These are phyloP conservation scores for Aegilops speltoides DNA, from an alignment of 176 grass and related monocot genomes.

Conservation along the genomic window DNA sequence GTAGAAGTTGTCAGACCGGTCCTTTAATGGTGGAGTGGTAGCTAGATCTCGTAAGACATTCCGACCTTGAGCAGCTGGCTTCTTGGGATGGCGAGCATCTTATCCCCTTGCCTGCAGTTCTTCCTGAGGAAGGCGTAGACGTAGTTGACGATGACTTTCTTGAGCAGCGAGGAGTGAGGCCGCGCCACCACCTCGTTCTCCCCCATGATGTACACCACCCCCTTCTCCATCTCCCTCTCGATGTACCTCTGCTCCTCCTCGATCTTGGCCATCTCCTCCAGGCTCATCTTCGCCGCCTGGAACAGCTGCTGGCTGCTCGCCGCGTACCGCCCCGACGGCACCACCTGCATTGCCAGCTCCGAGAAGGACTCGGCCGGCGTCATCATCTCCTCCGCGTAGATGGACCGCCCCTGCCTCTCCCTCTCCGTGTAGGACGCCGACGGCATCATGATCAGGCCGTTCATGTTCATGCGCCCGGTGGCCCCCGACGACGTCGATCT, in stretches of 20 bases:
- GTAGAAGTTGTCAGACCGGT: too few species aligned
- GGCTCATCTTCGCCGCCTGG: slow-evolving; percentile 36
- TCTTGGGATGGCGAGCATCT: slow-evolving; percentile 58
- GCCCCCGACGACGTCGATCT: slow-evolving; percentile 15
- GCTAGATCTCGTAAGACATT: slow-evolving; percentile 72
- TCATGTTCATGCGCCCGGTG: background rate
- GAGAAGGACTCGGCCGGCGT: slow-evolving; percentile 55
- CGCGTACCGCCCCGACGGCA: slow-evolving; percentile 6
- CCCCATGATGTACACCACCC: slow-evolving; percentile 75
- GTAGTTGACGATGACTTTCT: slow-evolving; percentile 59
- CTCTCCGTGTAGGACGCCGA: slow-evolving; percentile 29
- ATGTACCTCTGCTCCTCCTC: slow-evolving; percentile 51
- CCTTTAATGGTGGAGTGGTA: background rate
- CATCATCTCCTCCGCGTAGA: slow-evolving; percentile 47
- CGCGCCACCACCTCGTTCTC: slow-evolving; percentile 68
- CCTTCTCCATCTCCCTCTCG: slow-evolving; percentile 61
- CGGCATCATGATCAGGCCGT: background rate
- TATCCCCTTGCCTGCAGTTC: slow-evolving; percentile 63
- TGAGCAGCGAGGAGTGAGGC: slow-evolving; percentile 47
- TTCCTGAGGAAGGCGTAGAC: slow-evolving; percentile 61
- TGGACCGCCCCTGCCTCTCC: background rate
- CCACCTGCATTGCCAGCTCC: slow-evolving; percentile 34
- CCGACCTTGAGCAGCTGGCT: slow-evolving; percentile 78
- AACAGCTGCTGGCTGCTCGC: slow-evolving; percentile 29
- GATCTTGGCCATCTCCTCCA: slow-evolving; percentile 42